Percentiles rank a stretch among this genome's conserved stretches.
phyloP scores from a whole-genome alignment of 495 filamentous ascomycete genomes.

The Echria macrotheca region DNA sequence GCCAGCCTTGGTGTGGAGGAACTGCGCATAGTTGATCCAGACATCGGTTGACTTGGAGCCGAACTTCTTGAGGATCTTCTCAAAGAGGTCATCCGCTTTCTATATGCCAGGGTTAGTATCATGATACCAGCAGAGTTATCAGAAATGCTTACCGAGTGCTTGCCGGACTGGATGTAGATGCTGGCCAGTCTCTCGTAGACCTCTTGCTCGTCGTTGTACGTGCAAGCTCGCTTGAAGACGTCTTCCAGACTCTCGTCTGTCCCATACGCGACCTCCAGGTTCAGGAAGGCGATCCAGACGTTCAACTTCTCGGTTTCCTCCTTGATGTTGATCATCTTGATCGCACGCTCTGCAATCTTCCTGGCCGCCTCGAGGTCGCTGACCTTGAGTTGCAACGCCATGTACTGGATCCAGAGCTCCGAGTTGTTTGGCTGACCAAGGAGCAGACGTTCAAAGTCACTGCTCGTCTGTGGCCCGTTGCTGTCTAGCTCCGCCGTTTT shows the following conservation, averaged over 20 bases:
- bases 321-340: constrained; percentile 79
- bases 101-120: constrained; percentile 35
- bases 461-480: constrained; percentile 82
- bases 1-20: constrained; percentile 67
- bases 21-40: constrained; percentile 92
- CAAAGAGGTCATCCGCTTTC: constrained; percentile 89
- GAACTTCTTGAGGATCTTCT: constrained; percentile 79
- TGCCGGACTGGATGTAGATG: constrained; percentile 89
- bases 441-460: constrained; percentile 89
- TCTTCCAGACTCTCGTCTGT: constrained; percentile 78
- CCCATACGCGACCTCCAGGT: constrained; percentile 89
- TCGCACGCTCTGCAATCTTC: constrained; percentile 80
- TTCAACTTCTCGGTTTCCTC: constrained; percentile 89
- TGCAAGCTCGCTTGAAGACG: constrained; percentile 86
- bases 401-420: constrained; percentile 86
- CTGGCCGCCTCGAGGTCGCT: constrained; percentile 81
- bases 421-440: constrained; percentile 88
- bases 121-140: neutral
- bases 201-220: constrained; percentile 86
- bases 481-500: constrained; percentile 81
- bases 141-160: constrained; percentile 53
- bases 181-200: constrained; percentile 85
- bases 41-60: constrained; percentile 68
- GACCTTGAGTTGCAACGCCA: constrained; percentile 92
- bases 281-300: constrained; percentile 89